Conservation (phyloP, 2,329 filamentous ascomycete genomes). For the Colletotrichum endophyticum region DNA sequence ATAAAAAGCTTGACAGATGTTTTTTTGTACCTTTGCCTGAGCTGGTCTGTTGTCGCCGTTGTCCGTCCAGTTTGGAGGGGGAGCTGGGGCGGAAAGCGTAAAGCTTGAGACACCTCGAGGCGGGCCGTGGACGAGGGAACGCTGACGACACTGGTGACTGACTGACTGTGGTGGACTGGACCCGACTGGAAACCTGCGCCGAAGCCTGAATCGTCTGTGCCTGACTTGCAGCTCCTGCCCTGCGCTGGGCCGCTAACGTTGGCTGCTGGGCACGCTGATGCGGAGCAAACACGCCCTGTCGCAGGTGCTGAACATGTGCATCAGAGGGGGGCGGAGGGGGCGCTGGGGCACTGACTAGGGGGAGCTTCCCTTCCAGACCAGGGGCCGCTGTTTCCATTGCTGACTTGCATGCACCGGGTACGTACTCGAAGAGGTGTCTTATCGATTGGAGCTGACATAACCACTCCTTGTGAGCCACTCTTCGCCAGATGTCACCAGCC, state of each 20-base stretch:
- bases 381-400: not conserved
- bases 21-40: not conserved
- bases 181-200: not conserved
- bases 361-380: not conserved
- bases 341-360: not conserved
- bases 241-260: not conserved
- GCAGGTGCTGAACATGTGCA: not conserved
- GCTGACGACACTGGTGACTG: not conserved
- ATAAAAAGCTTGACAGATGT: not conserved
- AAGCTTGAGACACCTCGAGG: slow-evolving; percentile 14
- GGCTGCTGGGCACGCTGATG: not conserved
- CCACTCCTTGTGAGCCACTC: not conserved
- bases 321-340: not conserved
- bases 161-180: not conserved
- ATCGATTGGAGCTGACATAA: not conserved
- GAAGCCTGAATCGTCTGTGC: not conserved
- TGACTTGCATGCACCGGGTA: not conserved
- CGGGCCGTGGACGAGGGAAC: not conserved
- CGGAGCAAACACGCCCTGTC: slow-evolving; percentile 15
- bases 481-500: not conserved
- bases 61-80: not conserved
- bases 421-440: not conserved
- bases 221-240: not conserved
- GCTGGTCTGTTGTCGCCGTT: not conserved
- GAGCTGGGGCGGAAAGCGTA: not conserved